Base-by-base conservation (phyloP, 2,329 filamentous ascomycete genomes). In the Tolypocladium capitatum region DNA sequence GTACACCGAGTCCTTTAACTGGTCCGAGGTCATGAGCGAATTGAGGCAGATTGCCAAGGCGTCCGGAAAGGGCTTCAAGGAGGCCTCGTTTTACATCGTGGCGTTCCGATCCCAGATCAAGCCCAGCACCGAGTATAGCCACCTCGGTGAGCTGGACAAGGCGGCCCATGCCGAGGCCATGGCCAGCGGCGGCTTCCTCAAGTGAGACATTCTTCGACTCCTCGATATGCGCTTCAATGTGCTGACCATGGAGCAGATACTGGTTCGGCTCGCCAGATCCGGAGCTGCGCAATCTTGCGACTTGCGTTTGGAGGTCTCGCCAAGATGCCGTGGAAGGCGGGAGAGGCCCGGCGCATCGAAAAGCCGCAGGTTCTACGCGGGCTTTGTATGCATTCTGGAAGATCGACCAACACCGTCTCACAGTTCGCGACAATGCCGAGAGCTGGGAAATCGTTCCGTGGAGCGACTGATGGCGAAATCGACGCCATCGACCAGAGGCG, bases 201-300 rank as follows among this genome's bases (percentile, higher is more conserved):
- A 94, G 77, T 81, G 67, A 60, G 72, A 63, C 24, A 32, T 32
- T 14, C 45, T 18, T 27, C 10, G 20, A 18, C 20, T 10, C 20
- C 36, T 34, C 14, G 13, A 10, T 8, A 41, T 38, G 18, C 47
- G 47, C 27, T 49, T 36, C 46, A 48, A 36, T 34, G 4, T 46
- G 46, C 56, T 60, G 48, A 59, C 53, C 47, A 27, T 24, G 31
- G 18, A 41, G 43, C 53, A 82, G 79, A 64, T 95, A 96, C 66
- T 95, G 90, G 88, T 95, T 94, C 63, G 87, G 88, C 2, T 72
- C 69, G 32, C 82, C 84, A 20, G 80, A 94, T 66, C 68, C 63
- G 40, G 72, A 84, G 46, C 74, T 83, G 52, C 73, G 79, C 59
- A 95, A 95, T 67, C 65, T 96, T 57, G 90, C 90, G 40, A 95